Evolutionary conservation across 2,329 filamentous ascomycete genomes (phyloP).

Genomic region (Xylariales sp.): DNA sequence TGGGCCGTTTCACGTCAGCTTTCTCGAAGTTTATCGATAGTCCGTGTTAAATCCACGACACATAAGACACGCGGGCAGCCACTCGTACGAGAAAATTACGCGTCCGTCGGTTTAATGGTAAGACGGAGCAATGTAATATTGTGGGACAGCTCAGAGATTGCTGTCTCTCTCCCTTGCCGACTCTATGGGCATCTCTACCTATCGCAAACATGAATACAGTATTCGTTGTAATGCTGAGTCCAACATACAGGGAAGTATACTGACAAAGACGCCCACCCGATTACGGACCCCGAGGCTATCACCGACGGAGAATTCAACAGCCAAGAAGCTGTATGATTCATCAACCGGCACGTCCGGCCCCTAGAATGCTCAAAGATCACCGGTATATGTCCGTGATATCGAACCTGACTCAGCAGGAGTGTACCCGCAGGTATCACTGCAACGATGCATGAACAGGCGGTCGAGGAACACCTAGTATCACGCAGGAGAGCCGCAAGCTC

Average conservation of each 20-base stretch:
- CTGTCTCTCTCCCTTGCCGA: too few species aligned
- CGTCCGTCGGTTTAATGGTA: background rate
- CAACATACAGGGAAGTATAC: background rate
- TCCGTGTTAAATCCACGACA: background rate
- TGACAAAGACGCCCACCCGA: background rate
- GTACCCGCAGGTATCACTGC: too few species aligned
- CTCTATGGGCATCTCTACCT: background rate
- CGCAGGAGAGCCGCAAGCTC: background rate
- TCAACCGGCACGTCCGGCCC: slow-evolving; percentile 2
- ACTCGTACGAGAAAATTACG: background rate
- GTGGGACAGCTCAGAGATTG: background rate
- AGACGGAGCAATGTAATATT: background rate
- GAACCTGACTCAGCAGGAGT: slow-evolving; percentile 32
- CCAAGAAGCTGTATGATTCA: background rate
- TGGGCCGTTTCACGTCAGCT: slow-evolving; percentile 1
- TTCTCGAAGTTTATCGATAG: background rate
- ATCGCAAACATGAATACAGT: background rate
- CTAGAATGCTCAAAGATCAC: slow-evolving; percentile 1
- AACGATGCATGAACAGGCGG: too few species aligned
- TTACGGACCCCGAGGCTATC: slow-evolving; percentile 5
- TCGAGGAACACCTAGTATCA: background rate
- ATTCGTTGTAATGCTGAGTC: background rate
- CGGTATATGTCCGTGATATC: slow-evolving; percentile 1
- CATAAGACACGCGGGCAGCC: background rate
- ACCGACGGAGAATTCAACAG: background rate